Percentiles rank a stretch among this genome's conserved stretches.
Conservation (phyloP, 345 rosid genomes). For the Diplotaxis tenuifolia region DNA sequence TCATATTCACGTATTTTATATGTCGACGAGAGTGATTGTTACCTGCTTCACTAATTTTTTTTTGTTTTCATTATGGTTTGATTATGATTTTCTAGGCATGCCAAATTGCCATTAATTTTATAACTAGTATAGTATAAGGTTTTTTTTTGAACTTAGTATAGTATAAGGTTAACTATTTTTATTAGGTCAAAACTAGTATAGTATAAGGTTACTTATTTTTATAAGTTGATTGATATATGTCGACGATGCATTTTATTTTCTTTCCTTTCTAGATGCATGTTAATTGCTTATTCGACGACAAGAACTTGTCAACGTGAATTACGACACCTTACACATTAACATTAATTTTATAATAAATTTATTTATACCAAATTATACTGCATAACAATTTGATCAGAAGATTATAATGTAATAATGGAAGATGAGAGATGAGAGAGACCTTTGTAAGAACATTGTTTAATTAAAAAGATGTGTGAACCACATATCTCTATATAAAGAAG, state of each 20-base stretch:
- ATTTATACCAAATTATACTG: not conserved
- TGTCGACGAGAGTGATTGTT: not conserved
- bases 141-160: too few relatives aligned
- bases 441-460: not conserved
- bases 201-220: too few relatives aligned
- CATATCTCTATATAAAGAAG: slow-evolving; percentile 27
- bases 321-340: not conserved
- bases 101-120: too few relatives aligned
- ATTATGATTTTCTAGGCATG: too few relatives aligned
- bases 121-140: too few relatives aligned
- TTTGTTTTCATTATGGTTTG: too few relatives aligned
- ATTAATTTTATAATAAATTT: not conserved
- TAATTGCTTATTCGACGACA: not conserved
- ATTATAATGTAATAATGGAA: not conserved
- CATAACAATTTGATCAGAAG: not conserved
- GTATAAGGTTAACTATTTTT: not conserved
- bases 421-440: not conserved
- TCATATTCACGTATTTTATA: not conserved
- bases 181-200: too few relatives aligned
- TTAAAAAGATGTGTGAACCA: not conserved
- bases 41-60: not conserved
- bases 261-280: not conserved
- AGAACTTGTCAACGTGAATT: not conserved
- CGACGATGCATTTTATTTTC: not conserved
- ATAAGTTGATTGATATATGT: not conserved